A percentile compares a stretch with the other conserved stretches of the same genome.
These are phyloP conservation scores for Monosporozyma servazzii DNA, from an alignment of 805 yeast genomes.

Conservation along the genomic window DNA sequence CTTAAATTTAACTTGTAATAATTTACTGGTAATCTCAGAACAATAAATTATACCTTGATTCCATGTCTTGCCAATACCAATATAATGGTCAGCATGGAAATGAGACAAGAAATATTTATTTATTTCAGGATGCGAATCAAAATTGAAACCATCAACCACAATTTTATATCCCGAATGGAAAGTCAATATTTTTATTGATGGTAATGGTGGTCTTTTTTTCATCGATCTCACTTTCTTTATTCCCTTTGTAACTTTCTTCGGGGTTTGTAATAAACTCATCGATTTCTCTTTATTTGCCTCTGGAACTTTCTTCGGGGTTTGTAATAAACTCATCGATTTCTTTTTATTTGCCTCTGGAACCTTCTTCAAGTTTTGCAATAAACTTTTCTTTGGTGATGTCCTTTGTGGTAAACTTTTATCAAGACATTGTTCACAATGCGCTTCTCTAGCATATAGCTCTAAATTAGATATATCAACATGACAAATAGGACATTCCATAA, in stretches of 20 bases:
- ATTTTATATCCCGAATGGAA: slow-evolving; percentile 34
- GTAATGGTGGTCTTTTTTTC: slow-evolving; percentile 32
- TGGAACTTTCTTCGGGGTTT: background rate
- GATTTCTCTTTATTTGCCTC: slow-evolving; percentile 2
- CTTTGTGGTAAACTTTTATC: slow-evolving; percentile 5
- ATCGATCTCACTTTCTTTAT: slow-evolving; percentile 3
- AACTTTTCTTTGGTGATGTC: background rate
- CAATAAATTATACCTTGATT: slow-evolving; percentile 61
- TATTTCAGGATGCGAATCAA: slow-evolving; percentile 35
- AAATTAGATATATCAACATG: slow-evolving; percentile 31
- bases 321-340: no score
- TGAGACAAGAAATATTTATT: slow-evolving; percentile 60
- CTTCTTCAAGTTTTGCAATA: no score
- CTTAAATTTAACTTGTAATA: slow-evolving; percentile 46
- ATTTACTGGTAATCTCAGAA: slow-evolving; percentile 55
- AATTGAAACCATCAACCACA: slow-evolving; percentile 59
- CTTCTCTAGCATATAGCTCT: slow-evolving; percentile 35
- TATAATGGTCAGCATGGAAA: slow-evolving; percentile 91
- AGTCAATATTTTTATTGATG: slow-evolving; percentile 43
- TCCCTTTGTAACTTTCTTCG: background rate
- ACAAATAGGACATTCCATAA: slow-evolving; percentile 46
- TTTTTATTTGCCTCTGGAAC: background rate
- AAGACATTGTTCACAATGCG: slow-evolving; percentile 51
- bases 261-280: no score
- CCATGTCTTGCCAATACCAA: slow-evolving; percentile 78